A percentile compares a stretch with the other conserved stretches of the same genome.
These are phyloP conservation scores for Leishmania mexicana DNA, from an alignment of 208 protist genomes.

Conservation along the genomic window DNA sequence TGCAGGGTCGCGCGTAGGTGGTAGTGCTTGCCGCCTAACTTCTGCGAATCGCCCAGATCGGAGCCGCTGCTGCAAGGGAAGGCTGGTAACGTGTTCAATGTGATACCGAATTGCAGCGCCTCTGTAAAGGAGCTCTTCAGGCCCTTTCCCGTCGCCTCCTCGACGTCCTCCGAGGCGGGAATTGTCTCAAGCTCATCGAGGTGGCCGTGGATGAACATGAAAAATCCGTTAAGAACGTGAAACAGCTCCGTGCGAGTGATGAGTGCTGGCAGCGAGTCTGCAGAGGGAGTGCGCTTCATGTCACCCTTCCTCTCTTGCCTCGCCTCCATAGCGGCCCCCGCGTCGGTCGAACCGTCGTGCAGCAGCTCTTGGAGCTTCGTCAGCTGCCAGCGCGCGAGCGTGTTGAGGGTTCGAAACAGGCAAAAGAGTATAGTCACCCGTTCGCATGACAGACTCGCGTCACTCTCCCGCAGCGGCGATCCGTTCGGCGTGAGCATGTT, in stretches of 20 bases:
- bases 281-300: constrained; percentile 6
- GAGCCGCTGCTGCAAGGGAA: constrained; percentile 21
- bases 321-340: constrained; percentile 13
- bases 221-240: constrained; percentile 72
- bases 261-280: constrained; percentile 17
- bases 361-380: constrained; percentile 67
- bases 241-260: constrained; percentile 81
- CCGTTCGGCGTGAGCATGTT: constrained; percentile 70
- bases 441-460: constrained; percentile 32
- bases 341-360: constrained; percentile 38
- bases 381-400: constrained; percentile 78
- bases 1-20: constrained; percentile 78
- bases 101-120: constrained; percentile 76
- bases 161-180: constrained; percentile 22
- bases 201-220: constrained; percentile 66
- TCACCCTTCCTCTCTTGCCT: constrained; percentile 16
- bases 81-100: constrained; percentile 46
- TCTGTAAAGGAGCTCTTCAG: constrained; percentile 57
- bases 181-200: constrained; percentile 64
- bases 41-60: constrained; percentile 16
- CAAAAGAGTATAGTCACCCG: constrained; percentile 69
- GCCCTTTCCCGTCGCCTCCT: constrained; percentile 2
- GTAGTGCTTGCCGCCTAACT: constrained; percentile 30
- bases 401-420: constrained; percentile 72
- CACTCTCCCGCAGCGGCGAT: constrained; percentile 23